phyloP scores from a whole-genome alignment of 805 yeast species.

The Jamesozyma spencerorum region DNA sequence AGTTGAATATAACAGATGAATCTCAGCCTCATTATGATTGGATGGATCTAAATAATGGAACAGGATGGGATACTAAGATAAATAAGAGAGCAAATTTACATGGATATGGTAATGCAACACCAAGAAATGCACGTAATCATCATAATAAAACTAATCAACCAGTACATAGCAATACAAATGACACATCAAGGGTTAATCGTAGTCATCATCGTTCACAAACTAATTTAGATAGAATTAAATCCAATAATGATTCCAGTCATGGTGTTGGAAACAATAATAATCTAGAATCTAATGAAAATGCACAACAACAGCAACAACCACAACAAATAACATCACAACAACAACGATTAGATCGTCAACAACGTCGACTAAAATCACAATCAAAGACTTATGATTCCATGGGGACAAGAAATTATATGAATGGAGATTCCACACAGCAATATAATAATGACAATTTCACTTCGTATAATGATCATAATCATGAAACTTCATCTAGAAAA shows the following conservation, averaged over 20 bases:
- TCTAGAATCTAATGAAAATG: not conserved
- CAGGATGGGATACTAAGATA: conserved; percentile 70
- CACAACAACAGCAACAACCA: conserved; percentile 1
- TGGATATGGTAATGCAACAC: conserved; percentile 71
- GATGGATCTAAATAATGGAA: conserved; percentile 71
- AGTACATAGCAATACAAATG: not conserved
- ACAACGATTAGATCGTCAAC: too few species aligned
- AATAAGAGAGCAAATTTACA: conserved; percentile 73
- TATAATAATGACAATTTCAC: conserved; percentile 4
- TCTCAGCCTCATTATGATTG: conserved; percentile 71
- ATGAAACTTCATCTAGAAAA: not conserved
- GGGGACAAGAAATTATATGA: conserved; percentile 13
- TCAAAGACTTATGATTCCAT: conserved; percentile 21
- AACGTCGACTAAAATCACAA: not conserved
- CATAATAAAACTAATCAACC: conserved; percentile 1
- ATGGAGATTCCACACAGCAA: conserved; percentile 1
- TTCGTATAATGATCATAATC: conserved; percentile 2
- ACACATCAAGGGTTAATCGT: not conserved
- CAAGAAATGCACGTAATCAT: conserved; percentile 23
- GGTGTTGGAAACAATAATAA: not conserved
- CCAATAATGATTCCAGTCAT: not conserved
- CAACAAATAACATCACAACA: not conserved
- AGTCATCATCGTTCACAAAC: not conserved
- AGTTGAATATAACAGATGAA: conserved; percentile 38
- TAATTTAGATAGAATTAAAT: not conserved